Evolutionary conservation across 208 protist genomes (phyloP).

Genomic region (Chromosphaera perkinsii): DNA sequence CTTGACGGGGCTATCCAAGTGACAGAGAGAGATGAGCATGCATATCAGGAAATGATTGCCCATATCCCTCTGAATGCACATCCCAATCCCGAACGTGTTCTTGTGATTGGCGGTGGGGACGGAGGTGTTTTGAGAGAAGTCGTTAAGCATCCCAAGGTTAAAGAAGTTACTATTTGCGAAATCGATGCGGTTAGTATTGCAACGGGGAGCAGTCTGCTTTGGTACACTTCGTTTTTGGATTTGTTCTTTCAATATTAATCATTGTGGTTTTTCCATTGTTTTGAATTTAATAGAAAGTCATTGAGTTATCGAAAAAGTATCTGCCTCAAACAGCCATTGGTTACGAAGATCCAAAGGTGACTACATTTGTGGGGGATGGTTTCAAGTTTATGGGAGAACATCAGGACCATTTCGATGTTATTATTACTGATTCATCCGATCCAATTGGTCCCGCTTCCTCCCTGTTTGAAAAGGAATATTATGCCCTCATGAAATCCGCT

Average conservation of each 20-base stretch:
- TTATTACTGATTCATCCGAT: conserved; percentile 67
- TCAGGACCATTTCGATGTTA: conserved; percentile 57
- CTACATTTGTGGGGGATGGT: conserved; percentile 56
- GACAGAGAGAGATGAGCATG: conserved; percentile 93
- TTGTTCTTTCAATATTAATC: too few relatives aligned
- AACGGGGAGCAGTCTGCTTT: background rate
- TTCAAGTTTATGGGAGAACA: conserved; percentile 54
- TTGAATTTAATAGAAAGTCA: conserved; percentile 40
- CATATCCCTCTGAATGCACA: conserved; percentile 83
- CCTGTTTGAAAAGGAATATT: conserved; percentile 55
- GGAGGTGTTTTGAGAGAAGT: conserved; percentile 92
- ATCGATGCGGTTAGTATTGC: conserved; percentile 90
- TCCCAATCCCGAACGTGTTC: conserved; percentile 64
- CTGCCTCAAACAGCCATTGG: conserved; percentile 43
- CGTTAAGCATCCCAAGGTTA: conserved; percentile 78
- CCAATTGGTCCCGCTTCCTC: conserved; percentile 59
- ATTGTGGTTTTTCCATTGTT: too few relatives aligned
- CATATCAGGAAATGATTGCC: conserved; percentile 96
- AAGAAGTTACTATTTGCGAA: conserved; percentile 86
- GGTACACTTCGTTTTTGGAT: too few relatives aligned
- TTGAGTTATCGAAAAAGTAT: conserved; percentile 52
- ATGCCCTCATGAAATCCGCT: conserved; percentile 46
- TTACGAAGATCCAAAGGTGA: conserved; percentile 29
- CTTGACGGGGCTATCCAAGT: conserved; percentile 91
- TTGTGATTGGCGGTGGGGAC: conserved; percentile 95